Percentiles rank a stretch among this genome's conserved stretches.
phyloP scores from a whole-genome alignment of 345 rosid species.

The Dimocarpus longan region DNA sequence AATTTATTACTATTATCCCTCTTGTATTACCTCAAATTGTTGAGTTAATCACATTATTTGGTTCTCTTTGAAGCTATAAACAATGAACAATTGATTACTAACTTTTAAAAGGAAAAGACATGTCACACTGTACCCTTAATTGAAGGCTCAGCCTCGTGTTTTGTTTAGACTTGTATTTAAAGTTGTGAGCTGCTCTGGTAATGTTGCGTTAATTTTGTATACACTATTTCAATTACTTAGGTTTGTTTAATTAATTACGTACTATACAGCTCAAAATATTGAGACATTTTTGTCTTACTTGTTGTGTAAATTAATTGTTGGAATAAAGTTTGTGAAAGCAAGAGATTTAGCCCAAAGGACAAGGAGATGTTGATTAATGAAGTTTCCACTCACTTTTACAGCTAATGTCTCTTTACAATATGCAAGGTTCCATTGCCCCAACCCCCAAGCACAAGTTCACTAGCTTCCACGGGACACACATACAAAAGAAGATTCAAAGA shows the following conservation, averaged over 20 bases:
- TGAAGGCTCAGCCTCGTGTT: not conserved
- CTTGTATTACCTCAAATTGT: not conserved
- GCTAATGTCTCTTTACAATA: not conserved
- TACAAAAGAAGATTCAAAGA: conserved; percentile 28
- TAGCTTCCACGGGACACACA: conserved; percentile 21
- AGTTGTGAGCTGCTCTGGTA: not conserved
- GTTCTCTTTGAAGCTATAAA: not conserved
- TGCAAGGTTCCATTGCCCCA: conserved; percentile 20
- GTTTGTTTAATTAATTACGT: not conserved
- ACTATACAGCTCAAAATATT: not conserved
- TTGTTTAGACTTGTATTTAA: not conserved
- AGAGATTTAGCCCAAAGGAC: conserved; percentile 7
- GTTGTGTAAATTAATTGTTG: conserved; percentile 4
- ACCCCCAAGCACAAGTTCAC: conserved; percentile 29
- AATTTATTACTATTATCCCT: not conserved
- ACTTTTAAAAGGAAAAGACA: conserved; percentile 8
- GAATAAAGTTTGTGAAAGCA: not conserved
- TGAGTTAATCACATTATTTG: not conserved
- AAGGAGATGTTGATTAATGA: conserved; percentile 26
- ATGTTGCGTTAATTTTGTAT: too few species aligned
- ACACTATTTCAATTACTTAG: not conserved
- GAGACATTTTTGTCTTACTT: not conserved
- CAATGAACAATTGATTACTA: not conserved
- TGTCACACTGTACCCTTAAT: not conserved
- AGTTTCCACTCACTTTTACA: conserved; percentile 22